phyloP scores from a whole-genome alignment of 306 rosid species.

The Cicer bijugum region DNA sequence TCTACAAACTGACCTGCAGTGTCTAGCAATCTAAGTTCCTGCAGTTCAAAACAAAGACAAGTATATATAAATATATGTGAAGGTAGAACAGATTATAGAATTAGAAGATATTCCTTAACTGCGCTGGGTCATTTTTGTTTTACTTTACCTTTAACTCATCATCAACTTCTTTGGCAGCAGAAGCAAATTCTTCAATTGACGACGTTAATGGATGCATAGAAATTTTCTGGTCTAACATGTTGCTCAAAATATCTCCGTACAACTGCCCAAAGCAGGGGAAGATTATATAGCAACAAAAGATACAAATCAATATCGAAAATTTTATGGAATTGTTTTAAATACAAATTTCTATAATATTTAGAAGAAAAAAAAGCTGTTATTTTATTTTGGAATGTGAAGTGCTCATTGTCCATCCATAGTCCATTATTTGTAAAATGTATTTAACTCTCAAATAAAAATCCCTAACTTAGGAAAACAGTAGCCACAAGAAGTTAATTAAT shows the following conservation, averaged over 20 bases:
- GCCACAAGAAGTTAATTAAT: constrained; percentile 1
- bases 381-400: no score
- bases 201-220: constrained; percentile 60
- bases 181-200: constrained; percentile 71
- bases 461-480: constrained; percentile 12
- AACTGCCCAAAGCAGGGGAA: constrained; percentile 52
- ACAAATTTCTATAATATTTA: no score
- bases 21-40: constrained; percentile 62
- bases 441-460: background rate
- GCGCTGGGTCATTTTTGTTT: constrained; percentile 1
- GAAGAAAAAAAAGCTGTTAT: no score
- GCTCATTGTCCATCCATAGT: no score
- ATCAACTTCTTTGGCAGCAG: constrained; percentile 70
- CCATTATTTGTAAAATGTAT: no score
- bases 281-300: background rate
- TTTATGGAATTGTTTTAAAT: no score
- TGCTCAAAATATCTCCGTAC: constrained; percentile 59
- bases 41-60: constrained; percentile 41
- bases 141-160: constrained; percentile 77
- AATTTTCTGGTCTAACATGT: constrained; percentile 51
- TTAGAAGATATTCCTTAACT: background rate
- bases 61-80: constrained; percentile 13
- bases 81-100: constrained; percentile 8
- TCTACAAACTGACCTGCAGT: constrained; percentile 42
- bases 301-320: no score